Evolutionary conservation across 768 basidiomycete genomes (phyloP).

Genomic region (Podaxis sp.): DNA sequence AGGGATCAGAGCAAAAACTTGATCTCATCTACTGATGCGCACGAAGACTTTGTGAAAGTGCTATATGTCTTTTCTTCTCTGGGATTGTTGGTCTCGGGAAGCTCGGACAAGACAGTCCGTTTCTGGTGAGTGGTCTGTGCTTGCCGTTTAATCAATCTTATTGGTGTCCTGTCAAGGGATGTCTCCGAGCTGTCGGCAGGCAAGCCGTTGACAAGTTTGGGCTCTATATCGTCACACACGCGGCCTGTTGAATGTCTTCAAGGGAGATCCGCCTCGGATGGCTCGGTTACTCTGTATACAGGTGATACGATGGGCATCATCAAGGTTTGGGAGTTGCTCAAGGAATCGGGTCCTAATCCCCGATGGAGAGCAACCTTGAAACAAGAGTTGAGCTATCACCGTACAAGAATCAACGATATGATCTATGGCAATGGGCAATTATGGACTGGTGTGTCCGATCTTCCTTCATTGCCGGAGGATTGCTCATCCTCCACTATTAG

Average conservation of each 20-base stretch:
- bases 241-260: constrained; percentile 83
- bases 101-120: constrained; percentile 86
- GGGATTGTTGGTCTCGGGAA: constrained; percentile 73
- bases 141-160: background rate
- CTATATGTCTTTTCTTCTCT: constrained; percentile 69
- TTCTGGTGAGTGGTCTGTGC: constrained; percentile 64
- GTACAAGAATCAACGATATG: constrained; percentile 82
- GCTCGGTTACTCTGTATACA: constrained; percentile 61
- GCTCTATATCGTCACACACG: constrained; percentile 79
- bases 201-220: constrained; percentile 48
- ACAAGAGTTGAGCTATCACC: constrained; percentile 67
- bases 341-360: constrained; percentile 32
- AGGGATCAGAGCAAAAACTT: constrained; percentile 59
- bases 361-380: constrained; percentile 52
- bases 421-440: constrained; percentile 64
- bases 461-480: background rate
- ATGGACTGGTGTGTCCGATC: constrained; percentile 71
- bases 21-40: constrained; percentile 72
- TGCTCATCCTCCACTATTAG: constrained; percentile 35
- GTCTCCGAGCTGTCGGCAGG: constrained; percentile 43
- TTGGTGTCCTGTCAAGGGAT: constrained; percentile 50
- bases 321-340: constrained; percentile 71
- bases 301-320: constrained; percentile 93
- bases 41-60: constrained; percentile 89
- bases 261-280: constrained; percentile 46